Evolutionary conservation across 495 filamentous ascomycete genomes (phyloP).

Genomic region (Penicillium diatomitis): DNA sequence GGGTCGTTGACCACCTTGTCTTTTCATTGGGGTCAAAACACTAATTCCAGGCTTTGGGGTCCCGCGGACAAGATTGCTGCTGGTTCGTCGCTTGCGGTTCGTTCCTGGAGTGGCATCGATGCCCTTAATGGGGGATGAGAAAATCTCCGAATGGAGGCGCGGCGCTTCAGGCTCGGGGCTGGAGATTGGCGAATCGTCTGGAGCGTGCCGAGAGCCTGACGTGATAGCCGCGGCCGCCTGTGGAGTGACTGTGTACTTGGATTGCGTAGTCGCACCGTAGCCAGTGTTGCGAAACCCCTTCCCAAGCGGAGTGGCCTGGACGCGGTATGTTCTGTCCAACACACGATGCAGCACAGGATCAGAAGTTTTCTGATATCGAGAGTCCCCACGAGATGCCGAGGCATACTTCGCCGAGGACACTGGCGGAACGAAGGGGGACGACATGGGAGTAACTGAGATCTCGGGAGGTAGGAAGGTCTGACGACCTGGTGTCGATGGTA

Average conservation of each 20-base stretch:
- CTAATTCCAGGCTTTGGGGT: conserved; percentile 64
- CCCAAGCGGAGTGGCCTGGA: conserved; percentile 81
- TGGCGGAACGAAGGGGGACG: conserved; percentile 44
- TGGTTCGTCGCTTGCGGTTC: conserved; percentile 27
- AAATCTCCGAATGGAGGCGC: conserved; percentile 74
- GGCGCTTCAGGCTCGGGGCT: conserved; percentile 72
- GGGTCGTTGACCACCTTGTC: conserved; percentile 15
- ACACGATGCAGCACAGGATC: conserved; percentile 81
- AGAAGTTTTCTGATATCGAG: conserved; percentile 28
- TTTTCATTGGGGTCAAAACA: conserved; percentile 58
- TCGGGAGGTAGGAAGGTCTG: conserved; percentile 17
- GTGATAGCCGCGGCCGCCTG: conserved; percentile 15
- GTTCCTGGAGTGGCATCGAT: conserved; percentile 25
- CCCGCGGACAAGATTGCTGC: conserved; percentile 23
- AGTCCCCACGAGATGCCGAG: conserved; percentile 22
- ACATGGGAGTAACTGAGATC: conserved; percentile 30
- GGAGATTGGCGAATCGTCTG: conserved; percentile 56
- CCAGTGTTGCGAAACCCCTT: conserved; percentile 21
- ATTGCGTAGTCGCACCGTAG: conserved; percentile 17
- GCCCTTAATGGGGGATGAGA: conserved; percentile 57
- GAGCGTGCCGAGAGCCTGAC: conserved; percentile 16
- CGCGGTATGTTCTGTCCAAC: conserved; percentile 85
- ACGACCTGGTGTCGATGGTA: conserved; percentile 35
- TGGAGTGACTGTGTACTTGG: conserved; percentile 31
- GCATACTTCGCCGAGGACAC: conserved; percentile 27